phyloP scores from a whole-genome alignment of 2,329 filamentous ascomycete species.

The Teratosphaeria nubilosa region DNA sequence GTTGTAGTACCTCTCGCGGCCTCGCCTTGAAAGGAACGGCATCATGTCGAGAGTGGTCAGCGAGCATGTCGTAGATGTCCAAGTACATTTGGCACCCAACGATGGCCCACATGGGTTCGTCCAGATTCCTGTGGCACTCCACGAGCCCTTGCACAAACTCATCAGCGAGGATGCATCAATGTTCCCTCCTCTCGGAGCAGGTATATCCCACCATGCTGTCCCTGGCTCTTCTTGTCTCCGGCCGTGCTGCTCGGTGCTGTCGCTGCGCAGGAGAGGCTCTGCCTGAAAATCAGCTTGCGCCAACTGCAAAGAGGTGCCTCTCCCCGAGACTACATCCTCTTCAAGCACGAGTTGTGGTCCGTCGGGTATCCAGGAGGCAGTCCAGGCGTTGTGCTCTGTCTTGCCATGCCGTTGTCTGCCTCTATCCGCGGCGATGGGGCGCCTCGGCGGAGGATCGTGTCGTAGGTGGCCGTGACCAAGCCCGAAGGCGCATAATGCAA shows the following conservation, averaged over 20 bases:
- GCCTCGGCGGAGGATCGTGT: background rate
- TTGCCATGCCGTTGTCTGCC: background rate
- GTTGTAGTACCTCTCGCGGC: no score
- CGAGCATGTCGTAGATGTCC: no score
- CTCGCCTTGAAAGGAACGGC: no score
- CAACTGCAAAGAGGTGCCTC: background rate
- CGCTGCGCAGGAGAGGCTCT: background rate
- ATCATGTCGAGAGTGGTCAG: no score
- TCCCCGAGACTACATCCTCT: background rate
- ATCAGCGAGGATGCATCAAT: background rate
- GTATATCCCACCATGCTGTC: background rate
- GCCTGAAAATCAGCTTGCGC: background rate
- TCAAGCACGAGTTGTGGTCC: background rate
- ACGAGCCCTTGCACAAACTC: no score
- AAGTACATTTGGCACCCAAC: no score
- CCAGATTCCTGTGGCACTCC: no score
- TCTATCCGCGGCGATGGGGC: background rate
- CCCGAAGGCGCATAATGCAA: background rate
- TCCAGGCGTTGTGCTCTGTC: background rate
- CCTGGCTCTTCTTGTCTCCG: background rate
- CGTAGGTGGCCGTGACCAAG: background rate
- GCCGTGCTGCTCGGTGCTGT: background rate
- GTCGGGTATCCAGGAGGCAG: background rate
- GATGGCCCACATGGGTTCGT: no score
- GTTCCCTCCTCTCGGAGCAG: background rate